A percentile compares a stretch with the other conserved stretches of the same genome.
Conservation (phyloP, 768 basidiomycete species). For the Boletellus ananas region DNA sequence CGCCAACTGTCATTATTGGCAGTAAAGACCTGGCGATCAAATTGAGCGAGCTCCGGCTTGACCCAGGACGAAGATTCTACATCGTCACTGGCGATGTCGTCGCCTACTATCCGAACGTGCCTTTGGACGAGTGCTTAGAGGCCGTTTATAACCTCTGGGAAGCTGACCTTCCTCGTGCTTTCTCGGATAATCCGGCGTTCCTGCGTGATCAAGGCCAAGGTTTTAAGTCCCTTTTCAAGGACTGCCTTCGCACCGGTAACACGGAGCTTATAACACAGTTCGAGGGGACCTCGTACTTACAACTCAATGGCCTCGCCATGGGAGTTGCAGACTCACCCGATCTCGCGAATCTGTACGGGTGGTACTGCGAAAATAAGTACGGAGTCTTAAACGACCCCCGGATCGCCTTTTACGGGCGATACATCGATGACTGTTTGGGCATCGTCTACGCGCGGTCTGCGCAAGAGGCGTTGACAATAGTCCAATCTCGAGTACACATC, state of each 20-base stretch:
- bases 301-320: slow-evolving; percentile 5
- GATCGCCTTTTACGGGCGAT: slow-evolving; percentile 4
- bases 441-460: neutral
- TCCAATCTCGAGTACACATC: neutral
- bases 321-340: slow-evolving; percentile 11
- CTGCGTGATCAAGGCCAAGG: no score
- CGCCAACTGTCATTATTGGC: slow-evolving; percentile 2
- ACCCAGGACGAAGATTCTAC: neutral
- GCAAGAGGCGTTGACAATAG: neutral
- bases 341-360: slow-evolving; percentile 12
- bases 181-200: no score
- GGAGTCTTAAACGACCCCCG: neutral
- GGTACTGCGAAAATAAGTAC: neutral
- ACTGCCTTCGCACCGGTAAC: neutral
- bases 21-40: slow-evolving; percentile 13
- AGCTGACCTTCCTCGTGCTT: no score
- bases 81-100: slow-evolving; percentile 10
- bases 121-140: neutral
- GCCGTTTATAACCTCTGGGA: neutral
- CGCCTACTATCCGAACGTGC: slow-evolving; percentile 3
- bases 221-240: no score
- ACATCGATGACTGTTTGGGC: slow-evolving; percentile 3
- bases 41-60: slow-evolving; percentile 2
- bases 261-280: neutral
- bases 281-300: neutral